Percentiles rank a stretch among this genome's conserved stretches.
Conservation (phyloP, 2,329 filamentous ascomycete genomes). For the Exophiala dermatitidis region DNA sequence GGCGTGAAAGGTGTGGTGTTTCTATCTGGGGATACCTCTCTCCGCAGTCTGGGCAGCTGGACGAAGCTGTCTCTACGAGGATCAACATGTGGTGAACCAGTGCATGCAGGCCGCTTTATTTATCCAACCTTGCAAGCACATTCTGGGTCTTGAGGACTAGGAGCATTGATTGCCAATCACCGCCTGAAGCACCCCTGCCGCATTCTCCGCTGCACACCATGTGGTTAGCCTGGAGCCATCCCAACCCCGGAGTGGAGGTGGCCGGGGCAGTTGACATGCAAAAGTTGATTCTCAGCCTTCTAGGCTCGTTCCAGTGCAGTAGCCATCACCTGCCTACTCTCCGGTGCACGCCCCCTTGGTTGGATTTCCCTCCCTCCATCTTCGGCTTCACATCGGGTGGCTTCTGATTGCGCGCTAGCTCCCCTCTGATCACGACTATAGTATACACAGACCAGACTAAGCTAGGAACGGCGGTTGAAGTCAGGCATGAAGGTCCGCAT, state of each 20-base stretch:
- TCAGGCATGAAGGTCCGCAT: too few relatives aligned
- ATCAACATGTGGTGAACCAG: too few relatives aligned
- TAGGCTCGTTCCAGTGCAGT: background rate
- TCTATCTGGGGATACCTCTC: background rate
- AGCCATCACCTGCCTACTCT: background rate
- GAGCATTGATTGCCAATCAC: background rate
- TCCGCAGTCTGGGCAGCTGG: background rate
- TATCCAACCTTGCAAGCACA: too few relatives aligned
- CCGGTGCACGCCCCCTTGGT: background rate
- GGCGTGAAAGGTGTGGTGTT: background rate
- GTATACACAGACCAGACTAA: background rate
- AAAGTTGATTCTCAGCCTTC: background rate
- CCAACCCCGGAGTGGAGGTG: background rate
- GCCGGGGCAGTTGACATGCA: background rate
- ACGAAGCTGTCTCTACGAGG: too few relatives aligned
- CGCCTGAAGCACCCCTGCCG: background rate
- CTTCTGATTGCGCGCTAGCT: slow-evolving; percentile 2
- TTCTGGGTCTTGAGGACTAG: background rate
- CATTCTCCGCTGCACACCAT: background rate
- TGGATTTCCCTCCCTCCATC: slow-evolving; percentile 3
- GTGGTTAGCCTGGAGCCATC: background rate
- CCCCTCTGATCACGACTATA: slow-evolving; percentile 5
- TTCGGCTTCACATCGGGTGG: slow-evolving; percentile 17
- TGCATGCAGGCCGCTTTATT: background rate
- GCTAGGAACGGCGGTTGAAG: slow-evolving; percentile 8